Evolutionary conservation across 306 rosid species (phyloP), one percentile per base, ranked within the genome.

Genomic region (Phaseolus lunatus): DNA sequence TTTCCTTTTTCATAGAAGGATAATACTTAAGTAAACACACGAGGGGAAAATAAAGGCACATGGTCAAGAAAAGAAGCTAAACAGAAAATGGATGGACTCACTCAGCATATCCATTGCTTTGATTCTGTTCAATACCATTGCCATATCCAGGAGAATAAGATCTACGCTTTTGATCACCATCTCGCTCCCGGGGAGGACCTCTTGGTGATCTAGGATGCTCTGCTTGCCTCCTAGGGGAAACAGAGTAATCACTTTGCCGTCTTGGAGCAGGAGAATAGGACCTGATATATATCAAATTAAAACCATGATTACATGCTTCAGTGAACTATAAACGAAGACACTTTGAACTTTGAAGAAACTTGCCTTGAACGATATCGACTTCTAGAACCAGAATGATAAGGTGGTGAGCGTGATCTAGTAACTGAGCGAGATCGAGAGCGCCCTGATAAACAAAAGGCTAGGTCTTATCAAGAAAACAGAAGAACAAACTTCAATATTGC

Each of bases 221-320:
- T 47, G 79, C 84, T 16, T 81, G 97, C 79, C 93, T 84, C 75
- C 83, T 80, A 43, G 98, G 98, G 69, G 98, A 95, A 75, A 84
- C 79, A 77, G 97, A 88, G 77, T 90, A 90, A 70, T 92, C 97
- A 57, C 81, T 81, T 19, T 86, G 91, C 54, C 91, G 81, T 80
- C 97, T 92, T 12, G 96, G 97, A 24, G 87, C 90, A 80, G 99
- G 99, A 81, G 99, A 96, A 66, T 56, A 87, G 44, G 99, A 96
- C 91, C 99, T 95, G 93, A 19, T 16, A 73, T 11, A 54, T 41
- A 52, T 73, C 68, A 62, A 70, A 72, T 57, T 31, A 69, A 67
- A 54, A 63, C 20, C 72, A 58, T 47, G 67, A 71, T 58, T 75
- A 48, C 44, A 57, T 54, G 75, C 48, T 29, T 73, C 71, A 59